Conservation (phyloP, 176 grass and related monocot genomes). For the Lolium perenne region DNA sequence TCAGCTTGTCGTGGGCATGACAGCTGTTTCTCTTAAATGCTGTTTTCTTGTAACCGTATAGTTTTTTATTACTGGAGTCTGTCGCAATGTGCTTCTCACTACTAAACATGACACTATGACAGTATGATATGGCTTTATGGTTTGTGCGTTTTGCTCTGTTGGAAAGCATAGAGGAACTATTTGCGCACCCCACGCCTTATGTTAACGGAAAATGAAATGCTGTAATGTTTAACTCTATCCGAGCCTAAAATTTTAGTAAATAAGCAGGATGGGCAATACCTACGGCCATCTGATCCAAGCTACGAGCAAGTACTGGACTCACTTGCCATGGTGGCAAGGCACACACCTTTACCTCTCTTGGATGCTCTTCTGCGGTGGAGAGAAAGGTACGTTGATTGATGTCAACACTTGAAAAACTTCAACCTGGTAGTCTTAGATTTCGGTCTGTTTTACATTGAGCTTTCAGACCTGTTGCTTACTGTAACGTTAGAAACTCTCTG, state of each 20-base stretch:
- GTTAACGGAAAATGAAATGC: neutral
- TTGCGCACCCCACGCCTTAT: neutral
- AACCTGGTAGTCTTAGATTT: neutral
- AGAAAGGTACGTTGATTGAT: constrained; percentile 64
- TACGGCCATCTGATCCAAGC: constrained; percentile 91
- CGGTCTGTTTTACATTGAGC: neutral
- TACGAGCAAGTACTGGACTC: constrained; percentile 99
- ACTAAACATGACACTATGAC: neutral
- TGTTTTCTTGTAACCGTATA: too few species aligned
- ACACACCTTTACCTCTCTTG: constrained; percentile 94
- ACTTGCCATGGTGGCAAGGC: constrained; percentile 94
- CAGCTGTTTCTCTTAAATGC: too few species aligned
- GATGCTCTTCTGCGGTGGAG: constrained; percentile 99
- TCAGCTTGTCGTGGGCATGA: too few species aligned
- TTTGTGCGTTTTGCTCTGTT: neutral
- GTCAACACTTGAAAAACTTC: constrained; percentile 3
- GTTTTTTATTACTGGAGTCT: neutral
- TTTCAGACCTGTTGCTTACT: constrained; percentile 14
- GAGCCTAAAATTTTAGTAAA: constrained; percentile 5
- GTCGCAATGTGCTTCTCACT: neutral
- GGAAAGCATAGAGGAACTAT: neutral
- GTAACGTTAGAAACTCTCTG: neutral
- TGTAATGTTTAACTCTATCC: neutral
- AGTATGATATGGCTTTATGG: neutral
- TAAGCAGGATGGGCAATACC: constrained; percentile 89